These are phyloP conservation scores for Lagenidium sp. DNA, from an alignment of 352 stramenopile species.

Conservation along the genomic window DNA sequence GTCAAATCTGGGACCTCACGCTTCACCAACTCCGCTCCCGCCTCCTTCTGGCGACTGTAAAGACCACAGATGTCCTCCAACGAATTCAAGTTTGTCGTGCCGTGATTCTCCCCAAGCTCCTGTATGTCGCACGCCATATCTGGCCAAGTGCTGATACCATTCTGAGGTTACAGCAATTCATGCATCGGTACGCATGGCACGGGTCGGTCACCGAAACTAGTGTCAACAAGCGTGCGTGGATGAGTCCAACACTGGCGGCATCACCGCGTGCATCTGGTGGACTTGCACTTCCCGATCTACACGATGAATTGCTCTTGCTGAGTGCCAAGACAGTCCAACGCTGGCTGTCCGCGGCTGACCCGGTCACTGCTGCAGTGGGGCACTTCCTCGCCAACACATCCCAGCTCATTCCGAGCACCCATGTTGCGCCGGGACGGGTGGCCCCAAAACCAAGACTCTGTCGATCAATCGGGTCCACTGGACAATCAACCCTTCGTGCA, in stretches of 20 bases:
- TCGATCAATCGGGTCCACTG: too few species aligned
- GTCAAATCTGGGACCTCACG: slow-evolving; percentile 2
- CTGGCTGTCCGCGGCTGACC: background rate
- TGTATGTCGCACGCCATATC: background rate
- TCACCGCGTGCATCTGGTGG: background rate
- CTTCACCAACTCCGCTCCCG: background rate
- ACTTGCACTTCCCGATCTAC: background rate
- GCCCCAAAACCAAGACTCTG: too few species aligned
- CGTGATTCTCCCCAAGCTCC: slow-evolving; percentile 3
- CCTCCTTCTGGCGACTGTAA: background rate
- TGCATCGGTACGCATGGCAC: slow-evolving; percentile 4
- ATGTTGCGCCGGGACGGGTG: too few species aligned
- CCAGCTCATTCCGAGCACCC: too few species aligned
- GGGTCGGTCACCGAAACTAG: background rate
- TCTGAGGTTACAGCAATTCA: background rate
- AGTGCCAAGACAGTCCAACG: background rate
- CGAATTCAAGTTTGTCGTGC: background rate
- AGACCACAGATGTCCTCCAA: slow-evolving; percentile 5
- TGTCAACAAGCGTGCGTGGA: background rate
- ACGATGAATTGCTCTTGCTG: background rate
- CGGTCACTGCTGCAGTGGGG: background rate
- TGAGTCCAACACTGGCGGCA: background rate
- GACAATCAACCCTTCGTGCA: background rate
- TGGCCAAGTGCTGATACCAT: slow-evolving; percentile 1
- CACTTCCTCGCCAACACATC: too few species aligned